Evolutionary conservation across 2,329 filamentous ascomycete genomes (phyloP), one percentile per base, ranked within the genome.

Genomic region (Fonsecaea nubica): DNA sequence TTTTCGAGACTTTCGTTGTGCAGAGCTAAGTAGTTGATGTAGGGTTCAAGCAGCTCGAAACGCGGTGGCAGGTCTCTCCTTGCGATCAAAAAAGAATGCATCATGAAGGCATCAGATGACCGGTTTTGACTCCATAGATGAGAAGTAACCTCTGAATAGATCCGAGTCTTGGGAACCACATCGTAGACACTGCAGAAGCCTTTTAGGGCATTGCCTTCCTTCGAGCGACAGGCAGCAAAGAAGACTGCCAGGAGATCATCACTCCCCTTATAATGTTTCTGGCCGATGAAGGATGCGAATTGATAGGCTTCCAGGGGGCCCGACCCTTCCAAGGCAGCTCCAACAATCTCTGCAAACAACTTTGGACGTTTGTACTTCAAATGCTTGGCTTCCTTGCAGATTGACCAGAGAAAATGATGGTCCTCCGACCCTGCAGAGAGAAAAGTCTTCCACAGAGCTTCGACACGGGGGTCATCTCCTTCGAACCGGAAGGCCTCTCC

Each of bases 321-420:
- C 18, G 73, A 63, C 62, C 73, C 56, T 56, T 72, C 70, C 4
- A 84, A 69, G 30, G 76, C 72, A 48, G 81, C 73, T 38, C 77
- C 76, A 59, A 87, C 76, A 67, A 85, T 73, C 10, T 74, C 72
- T 15, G 73, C 70, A 72, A 86, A 86, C 0, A 87, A 72, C 4
- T 64, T 68, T 8, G 71, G 58, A 67, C 79, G 80, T 32, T 63
- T 33, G 54, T 65, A 63, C 25, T 57, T 67, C 61, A 54, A 25
- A 8, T 52, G 48, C 33, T 64, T 56, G 18, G 62, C 59, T 30
- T 55, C 54, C 33, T 66, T 68, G 57, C 66, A 64, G 6, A 72
- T 30, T 30, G 35, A 57, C 55, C 63, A 66, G 38, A 72, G 59
- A 38, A 69, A 71, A 1, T 57, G 62, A 42, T 60, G 42, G 54